Base-by-base conservation (phyloP, 2,329 filamentous ascomycete genomes). In the Fusarium sp. region DNA sequence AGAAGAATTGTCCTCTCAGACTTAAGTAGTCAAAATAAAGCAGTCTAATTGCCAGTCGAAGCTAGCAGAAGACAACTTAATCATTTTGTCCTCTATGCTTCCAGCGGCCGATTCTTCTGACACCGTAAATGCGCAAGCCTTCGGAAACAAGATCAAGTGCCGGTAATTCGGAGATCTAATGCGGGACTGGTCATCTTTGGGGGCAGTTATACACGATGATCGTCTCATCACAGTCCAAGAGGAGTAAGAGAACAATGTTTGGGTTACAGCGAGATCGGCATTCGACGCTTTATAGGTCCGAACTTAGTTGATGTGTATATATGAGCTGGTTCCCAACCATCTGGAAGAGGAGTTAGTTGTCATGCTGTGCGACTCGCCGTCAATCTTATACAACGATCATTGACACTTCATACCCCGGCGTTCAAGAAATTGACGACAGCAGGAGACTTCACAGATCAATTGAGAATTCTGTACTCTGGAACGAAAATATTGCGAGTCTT, bases 71-170 rank as follows among this genome's bases (percentile, higher is more conserved):
- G 16, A 10, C 16, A 18, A 10, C 16, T 10, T 10, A 34, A 18
- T 10, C 8, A 34, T 34, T 34, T 34, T 18, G 32, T 34, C 32
- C 18, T 10, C 16, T n/a, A n/a, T n/a, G 18, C 5, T 37, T 37
- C 11, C 10, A n/a, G 5, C 34, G 34, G 34, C 18, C 18, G n/a
- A 37, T 37, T n/a, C 34, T 37, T 37, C 34, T 11, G 18, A 37
- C 34, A 37, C 18, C 34, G 8, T n/a, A 30, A 32, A n/a, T 37
- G 34, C 10, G 34, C 18, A 37, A 47, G 41, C 4, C 45, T 55
- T 66, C 63, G 47, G 61, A 23, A 60, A 43, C 46, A 14, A 49
- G 55, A 66, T 60, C 11, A 55, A 61, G 30, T 60, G 21, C 63
- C 63, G 55, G 45, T 27, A 37, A 32, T 13, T 11, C 16, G 28